Percentiles rank a stretch among this genome's conserved stretches.
phyloP scores from a whole-genome alignment of 306 rosid species.

The Citrullus mucosospermus region DNA sequence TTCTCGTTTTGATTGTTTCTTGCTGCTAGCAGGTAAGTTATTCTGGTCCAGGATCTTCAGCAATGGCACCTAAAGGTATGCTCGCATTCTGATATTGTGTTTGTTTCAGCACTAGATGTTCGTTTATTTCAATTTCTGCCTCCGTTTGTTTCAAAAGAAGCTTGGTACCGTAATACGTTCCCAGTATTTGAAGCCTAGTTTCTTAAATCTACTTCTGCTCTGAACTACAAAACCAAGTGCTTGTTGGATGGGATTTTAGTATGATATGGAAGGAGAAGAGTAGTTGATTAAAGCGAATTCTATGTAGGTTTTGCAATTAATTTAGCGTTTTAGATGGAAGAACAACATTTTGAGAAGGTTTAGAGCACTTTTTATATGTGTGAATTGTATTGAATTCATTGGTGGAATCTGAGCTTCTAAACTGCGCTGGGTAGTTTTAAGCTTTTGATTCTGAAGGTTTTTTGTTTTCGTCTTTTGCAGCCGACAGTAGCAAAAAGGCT shows the following conservation, averaged over 20 bases:
- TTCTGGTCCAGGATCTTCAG: not conserved
- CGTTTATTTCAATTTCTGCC: not conserved
- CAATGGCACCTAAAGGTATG: conserved; percentile 7
- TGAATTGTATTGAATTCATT: not conserved
- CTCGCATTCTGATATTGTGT: not conserved
- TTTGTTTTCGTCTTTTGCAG: not conserved
- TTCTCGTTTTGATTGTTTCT: not conserved
- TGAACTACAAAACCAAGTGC: not conserved
- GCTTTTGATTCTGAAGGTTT: not conserved
- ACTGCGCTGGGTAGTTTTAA: not conserved
- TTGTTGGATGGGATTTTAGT: not conserved
- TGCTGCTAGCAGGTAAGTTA: not conserved
- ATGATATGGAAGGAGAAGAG: not conserved
- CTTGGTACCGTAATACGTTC: not conserved
- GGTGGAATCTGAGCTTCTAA: not conserved
- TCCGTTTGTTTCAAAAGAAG: not conserved
- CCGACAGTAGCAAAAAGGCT: not conserved
- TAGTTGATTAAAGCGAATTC: not conserved
- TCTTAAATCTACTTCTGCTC: not conserved
- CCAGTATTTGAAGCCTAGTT: not conserved
- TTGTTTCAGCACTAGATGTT: not conserved
- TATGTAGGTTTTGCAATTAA: too few species aligned
- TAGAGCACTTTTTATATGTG: not conserved
- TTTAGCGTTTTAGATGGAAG: not conserved
- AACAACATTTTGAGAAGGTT: not conserved